Conservation (phyloP, 2,329 filamentous ascomycete species). For the Epichloe scottii region DNA sequence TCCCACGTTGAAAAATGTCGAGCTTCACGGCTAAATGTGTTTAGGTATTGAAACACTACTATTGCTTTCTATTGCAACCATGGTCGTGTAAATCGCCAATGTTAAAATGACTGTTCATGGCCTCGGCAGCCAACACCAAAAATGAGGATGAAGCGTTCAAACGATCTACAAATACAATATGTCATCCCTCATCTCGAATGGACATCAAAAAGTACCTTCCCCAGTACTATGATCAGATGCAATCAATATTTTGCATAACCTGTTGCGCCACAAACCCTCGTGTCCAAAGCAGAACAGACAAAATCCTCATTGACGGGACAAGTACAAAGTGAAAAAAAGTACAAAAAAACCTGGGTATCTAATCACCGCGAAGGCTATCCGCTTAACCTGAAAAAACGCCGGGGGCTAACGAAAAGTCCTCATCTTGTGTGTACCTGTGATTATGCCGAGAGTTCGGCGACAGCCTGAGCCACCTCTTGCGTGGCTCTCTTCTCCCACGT, state of each 20-base stretch:
- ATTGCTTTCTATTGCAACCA: neutral
- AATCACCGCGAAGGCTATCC: constrained; percentile 9
- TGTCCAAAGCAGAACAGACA: constrained; percentile 5
- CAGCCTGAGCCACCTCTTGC: constrained; percentile 65
- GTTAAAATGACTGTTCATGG: neutral
- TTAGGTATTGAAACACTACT: constrained; percentile 3
- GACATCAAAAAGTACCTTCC: constrained; percentile 5
- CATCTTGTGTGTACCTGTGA: constrained; percentile 13
- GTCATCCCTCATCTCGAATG: constrained; percentile 3
- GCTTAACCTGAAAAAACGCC: constrained; percentile 16
- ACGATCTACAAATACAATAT: constrained; percentile 8
- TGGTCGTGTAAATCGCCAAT: constrained; percentile 4
- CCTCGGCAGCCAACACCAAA: constrained; percentile 1
- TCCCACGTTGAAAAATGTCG: neutral
- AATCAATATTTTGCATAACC: constrained; percentile 5
- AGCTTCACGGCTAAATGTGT: constrained; percentile 10
- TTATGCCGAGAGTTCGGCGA: constrained; percentile 44
- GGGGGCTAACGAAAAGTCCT: constrained; percentile 14
- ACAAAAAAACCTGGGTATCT: constrained; percentile 18
- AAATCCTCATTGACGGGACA: constrained; percentile 9
- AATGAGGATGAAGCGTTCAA: constrained; percentile 5
- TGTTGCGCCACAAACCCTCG: constrained; percentile 7
- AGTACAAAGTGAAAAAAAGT: constrained; percentile 5
- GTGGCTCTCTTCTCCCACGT: constrained; percentile 66
- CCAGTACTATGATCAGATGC: constrained; percentile 7